Evolutionary conservation across 768 basidiomycete species (phyloP).

Genomic region (Coprinopsis cinerea): DNA sequence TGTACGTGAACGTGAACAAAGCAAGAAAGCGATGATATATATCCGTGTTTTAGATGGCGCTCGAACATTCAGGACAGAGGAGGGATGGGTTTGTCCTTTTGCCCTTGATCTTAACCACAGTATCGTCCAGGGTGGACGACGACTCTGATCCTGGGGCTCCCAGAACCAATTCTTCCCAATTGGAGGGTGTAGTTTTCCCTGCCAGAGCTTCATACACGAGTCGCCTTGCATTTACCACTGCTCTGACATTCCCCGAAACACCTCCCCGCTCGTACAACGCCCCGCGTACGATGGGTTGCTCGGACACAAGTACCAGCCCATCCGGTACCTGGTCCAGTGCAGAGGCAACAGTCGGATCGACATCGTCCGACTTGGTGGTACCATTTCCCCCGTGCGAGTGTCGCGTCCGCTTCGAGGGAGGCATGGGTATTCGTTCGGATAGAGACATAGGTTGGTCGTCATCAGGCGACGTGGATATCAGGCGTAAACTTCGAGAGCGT

Average conservation of each 20-base stretch:
- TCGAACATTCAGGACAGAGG: conserved; percentile 38
- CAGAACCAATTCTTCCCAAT: conserved; percentile 34
- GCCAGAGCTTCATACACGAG: conserved; percentile 37
- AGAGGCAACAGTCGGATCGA: neutral
- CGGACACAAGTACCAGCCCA: conserved; percentile 36
- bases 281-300: conserved; percentile 51
- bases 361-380: neutral
- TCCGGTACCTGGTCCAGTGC: neutral
- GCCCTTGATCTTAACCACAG: conserved; percentile 16
- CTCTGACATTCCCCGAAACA: conserved; percentile 43
- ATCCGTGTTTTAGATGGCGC: conserved; percentile 32
- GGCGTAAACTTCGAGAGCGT: neutral
- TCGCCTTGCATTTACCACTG: conserved; percentile 41
- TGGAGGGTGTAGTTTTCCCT: conserved; percentile 26
- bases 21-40: too few species aligned
- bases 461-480: conserved; percentile 1
- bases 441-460: neutral
- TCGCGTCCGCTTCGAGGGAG: neutral
- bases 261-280: conserved; percentile 31
- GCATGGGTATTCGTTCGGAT: neutral
- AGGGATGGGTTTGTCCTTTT: conserved; percentile 23
- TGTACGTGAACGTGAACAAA: too few species aligned
- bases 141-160: conserved; percentile 9
- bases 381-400: neutral
- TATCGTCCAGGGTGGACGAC: conserved; percentile 6